phyloP scores from a whole-genome alignment of 495 filamentous ascomycete species.

The Neurospora sp. region DNA sequence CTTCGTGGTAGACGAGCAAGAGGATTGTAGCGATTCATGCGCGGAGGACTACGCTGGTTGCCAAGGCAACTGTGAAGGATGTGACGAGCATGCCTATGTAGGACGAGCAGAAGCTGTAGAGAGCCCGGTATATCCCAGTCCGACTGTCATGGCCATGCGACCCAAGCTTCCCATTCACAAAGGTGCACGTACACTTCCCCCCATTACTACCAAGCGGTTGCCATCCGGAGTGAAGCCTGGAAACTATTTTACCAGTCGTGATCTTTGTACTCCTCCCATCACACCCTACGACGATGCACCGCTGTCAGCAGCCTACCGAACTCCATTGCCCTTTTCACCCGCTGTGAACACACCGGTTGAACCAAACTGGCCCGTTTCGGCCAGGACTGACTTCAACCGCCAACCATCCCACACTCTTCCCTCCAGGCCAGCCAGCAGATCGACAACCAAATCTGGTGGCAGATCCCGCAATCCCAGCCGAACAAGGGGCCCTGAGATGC shows the following conservation, averaged over 20 bases:
- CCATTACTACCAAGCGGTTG: background rate
- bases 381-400: conserved; percentile 5
- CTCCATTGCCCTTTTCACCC: conserved; percentile 3
- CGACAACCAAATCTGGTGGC: background rate
- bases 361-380: conserved; percentile 11
- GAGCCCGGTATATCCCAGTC: conserved; percentile 7
- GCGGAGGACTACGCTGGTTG: conserved; percentile 1
- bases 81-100: background rate
- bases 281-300: conserved; percentile 11
- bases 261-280: conserved; percentile 14
- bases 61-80: conserved; percentile 4
- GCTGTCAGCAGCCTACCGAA: background rate
- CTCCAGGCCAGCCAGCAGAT: conserved; percentile 3
- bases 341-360: conserved; percentile 13
- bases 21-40: background rate
- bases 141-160: conserved; percentile 3
- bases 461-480: conserved; percentile 9
- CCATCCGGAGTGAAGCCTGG: conserved; percentile 9
- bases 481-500: background rate
- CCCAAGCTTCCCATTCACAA: conserved; percentile 16
- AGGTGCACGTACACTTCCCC: conserved; percentile 5
- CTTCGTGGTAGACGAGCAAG: background rate
- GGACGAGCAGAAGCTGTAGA: background rate
- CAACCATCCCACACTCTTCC: conserved; percentile 2
- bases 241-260: conserved; percentile 10